A percentile compares a stretch with the other conserved stretches of the same genome.
Evolutionary conservation across 257 asterid genomes (phyloP).

Genomic region (Solanum commersonii): DNA sequence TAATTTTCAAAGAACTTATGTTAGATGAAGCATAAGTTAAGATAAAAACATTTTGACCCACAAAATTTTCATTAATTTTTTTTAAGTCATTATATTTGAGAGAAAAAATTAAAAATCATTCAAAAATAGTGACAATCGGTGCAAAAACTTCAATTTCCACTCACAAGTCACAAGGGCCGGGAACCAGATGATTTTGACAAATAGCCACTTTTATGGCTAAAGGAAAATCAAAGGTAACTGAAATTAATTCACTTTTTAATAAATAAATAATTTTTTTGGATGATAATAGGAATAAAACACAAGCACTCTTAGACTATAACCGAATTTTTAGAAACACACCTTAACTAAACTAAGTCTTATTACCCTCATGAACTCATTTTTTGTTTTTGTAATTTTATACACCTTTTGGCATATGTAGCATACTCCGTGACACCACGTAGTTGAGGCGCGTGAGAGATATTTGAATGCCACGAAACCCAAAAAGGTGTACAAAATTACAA

Average conservation of each 20-base stretch:
- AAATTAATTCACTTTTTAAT: neutral
- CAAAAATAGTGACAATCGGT: neutral
- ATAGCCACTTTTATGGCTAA: neutral
- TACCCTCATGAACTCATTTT: no score
- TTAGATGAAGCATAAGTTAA: neutral
- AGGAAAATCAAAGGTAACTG: neutral
- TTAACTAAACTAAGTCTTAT: no score
- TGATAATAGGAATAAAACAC: neutral
- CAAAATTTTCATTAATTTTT: neutral
- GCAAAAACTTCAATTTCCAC: neutral
- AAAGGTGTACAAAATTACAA: neutral
- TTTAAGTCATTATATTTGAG: neutral
- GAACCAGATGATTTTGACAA: neutral
- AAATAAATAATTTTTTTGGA: neutral
- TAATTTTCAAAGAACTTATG: no score
- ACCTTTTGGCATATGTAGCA: neutral
- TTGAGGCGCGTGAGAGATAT: neutral
- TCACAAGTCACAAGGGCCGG: neutral
- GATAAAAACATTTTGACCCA: neutral
- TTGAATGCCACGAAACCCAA: no score
- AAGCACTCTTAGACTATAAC: accelerated
- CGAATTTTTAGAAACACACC: accelerated
- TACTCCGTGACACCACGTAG: neutral
- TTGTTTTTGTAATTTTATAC: no score
- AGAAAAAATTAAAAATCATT: no score